These are phyloP conservation scores for Heliamphora pulchella DNA, from an alignment of 179 eudicot species.

Conservation along the genomic window DNA sequence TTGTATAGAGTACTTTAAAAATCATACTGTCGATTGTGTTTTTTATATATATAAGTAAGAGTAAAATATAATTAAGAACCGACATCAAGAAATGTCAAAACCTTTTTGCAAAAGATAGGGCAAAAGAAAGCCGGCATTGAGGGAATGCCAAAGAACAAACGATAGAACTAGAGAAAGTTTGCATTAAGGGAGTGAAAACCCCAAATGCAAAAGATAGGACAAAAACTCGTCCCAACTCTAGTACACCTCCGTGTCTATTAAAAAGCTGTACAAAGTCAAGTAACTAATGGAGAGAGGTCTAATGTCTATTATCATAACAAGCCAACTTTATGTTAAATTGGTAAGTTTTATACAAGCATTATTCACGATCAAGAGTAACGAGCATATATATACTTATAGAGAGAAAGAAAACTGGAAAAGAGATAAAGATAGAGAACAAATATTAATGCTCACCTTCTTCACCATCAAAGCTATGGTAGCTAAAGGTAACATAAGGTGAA, in stretches of 20 bases:
- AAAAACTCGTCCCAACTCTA: no score
- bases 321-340: not conserved
- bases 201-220: not conserved
- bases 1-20: not conserved
- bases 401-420: not conserved
- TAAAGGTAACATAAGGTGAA: constrained; percentile 45
- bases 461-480: constrained; percentile 63
- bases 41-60: not conserved
- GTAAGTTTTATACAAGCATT: not conserved
- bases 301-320: not conserved
- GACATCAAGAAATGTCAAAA: not conserved
- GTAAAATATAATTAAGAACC: not conserved
- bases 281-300: not conserved
- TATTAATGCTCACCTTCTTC: constrained; percentile 49
- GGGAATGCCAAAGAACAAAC: not conserved
- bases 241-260: no score
- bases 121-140: not conserved
- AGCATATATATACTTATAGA: not conserved
- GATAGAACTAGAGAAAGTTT: not conserved
- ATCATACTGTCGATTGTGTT: not conserved
- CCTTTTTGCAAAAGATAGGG: not conserved
- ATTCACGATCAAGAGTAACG: not conserved
- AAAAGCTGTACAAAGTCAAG: no score
- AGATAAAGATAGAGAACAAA: not conserved
- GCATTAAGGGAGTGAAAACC: not conserved